phyloP scores from a whole-genome alignment of 2,329 filamentous ascomycete genomes.

The Escovopsis weberi region DNA sequence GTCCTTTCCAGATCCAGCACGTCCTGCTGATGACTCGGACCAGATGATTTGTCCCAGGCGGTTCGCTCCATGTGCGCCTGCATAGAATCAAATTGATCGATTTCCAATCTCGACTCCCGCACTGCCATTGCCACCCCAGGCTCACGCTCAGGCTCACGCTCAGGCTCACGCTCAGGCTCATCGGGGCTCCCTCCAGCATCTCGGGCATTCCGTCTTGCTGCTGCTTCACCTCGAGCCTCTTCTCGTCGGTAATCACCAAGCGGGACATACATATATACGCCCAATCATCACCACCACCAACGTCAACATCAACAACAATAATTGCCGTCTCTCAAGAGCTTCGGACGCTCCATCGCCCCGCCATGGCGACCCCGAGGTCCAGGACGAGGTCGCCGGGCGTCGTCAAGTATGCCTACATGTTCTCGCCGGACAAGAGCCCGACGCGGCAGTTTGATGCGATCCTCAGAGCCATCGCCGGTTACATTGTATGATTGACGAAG shows the following conservation, averaged over 20 bases:
- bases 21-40: neutral
- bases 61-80: neutral
- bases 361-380: constrained; percentile 12
- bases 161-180: no score
- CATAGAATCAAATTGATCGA: no score
- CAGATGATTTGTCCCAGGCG: neutral
- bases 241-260: no score
- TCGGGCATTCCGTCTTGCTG: neutral
- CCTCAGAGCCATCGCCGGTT: constrained; percentile 49
- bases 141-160: no score
- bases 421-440: constrained; percentile 51
- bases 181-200: no score
- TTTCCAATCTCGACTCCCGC: neutral
- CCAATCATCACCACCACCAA: neutral
- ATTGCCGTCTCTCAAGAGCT: neutral
- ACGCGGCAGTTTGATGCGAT: constrained; percentile 53
- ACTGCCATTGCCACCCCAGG: neutral
- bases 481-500: constrained; percentile 47
- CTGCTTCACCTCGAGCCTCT: neutral
- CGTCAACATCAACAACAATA: neutral
- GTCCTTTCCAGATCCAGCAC: no score
- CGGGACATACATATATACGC: no score
- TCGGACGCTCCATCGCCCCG: constrained; percentile 3
- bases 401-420: constrained; percentile 49
- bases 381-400: constrained; percentile 10